phyloP scores from a whole-genome alignment of 1,139 yeast species.

The Scheffersomyces stambukii region DNA sequence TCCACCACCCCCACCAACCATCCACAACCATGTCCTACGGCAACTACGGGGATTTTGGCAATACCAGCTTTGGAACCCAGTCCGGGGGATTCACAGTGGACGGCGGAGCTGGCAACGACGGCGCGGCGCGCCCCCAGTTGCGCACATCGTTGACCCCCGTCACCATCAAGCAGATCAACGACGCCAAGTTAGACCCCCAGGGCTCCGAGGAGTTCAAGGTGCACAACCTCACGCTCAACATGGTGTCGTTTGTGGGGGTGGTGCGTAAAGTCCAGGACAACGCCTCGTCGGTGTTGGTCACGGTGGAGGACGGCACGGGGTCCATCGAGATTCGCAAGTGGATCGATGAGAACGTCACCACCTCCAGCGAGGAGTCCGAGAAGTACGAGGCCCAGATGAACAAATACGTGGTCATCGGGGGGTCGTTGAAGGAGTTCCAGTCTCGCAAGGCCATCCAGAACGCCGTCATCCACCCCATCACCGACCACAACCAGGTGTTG shows the following conservation, averaged over 20 bases:
- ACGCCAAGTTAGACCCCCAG: conserved; percentile 57
- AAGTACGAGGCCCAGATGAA: conserved; percentile 25
- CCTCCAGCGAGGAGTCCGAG: conserved; percentile 34
- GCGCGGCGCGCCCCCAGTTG: conserved; percentile 15
- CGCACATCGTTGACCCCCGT: conserved; percentile 67
- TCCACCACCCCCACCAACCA: too few species aligned
- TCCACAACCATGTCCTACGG: conserved; percentile 17
- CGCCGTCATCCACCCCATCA: conserved; percentile 55
- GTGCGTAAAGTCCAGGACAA: conserved; percentile 56
- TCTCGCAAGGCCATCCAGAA: conserved; percentile 65
- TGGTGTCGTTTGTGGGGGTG: conserved; percentile 63
- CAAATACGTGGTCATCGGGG: conserved; percentile 65
- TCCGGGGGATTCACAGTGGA: conserved; percentile 29
- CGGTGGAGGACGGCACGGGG: conserved; percentile 86
- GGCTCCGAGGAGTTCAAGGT: conserved; percentile 75
- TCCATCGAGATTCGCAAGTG: conserved; percentile 66
- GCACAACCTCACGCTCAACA: conserved; percentile 58
- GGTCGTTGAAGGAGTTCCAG: conserved; percentile 67
- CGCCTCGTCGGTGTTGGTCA: conserved; percentile 50
- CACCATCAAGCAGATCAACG: conserved; percentile 73
- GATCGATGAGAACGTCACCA: conserved; percentile 50
- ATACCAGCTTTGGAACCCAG: conserved; percentile 28
- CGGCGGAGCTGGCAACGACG: conserved; percentile 26
- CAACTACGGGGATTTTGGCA: conserved; percentile 20
- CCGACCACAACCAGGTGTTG: conserved; percentile 70